Conservation (phyloP, 495 filamentous ascomycete species). For the Podospora pseudocomata region DNA sequence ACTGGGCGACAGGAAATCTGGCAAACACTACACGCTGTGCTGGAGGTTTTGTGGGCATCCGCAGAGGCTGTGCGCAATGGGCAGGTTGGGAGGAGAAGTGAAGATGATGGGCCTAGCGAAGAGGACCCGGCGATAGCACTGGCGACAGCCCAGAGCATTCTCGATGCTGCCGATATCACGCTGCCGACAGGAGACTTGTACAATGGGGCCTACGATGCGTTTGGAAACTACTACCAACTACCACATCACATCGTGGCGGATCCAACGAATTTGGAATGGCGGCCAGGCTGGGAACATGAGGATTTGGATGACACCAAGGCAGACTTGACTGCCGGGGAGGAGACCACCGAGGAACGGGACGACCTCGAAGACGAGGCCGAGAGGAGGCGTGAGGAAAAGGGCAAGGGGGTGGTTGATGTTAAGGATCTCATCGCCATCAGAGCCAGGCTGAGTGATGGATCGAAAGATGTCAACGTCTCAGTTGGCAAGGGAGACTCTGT, state of each 20-base stretch:
- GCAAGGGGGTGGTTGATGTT: constrained; percentile 48
- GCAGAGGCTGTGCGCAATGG: constrained; percentile 26
- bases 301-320: constrained; percentile 42
- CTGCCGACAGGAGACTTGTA: constrained; percentile 70
- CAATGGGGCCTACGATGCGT: constrained; percentile 73
- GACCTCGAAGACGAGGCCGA: constrained; percentile 44
- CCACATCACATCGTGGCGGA: constrained; percentile 74
- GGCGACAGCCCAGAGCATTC: constrained; percentile 69
- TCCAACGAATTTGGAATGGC: constrained; percentile 63
- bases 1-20: constrained; percentile 74
- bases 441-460: constrained; percentile 67
- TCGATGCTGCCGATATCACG: constrained; percentile 75
- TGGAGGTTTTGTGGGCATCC: constrained; percentile 58
- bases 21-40: constrained; percentile 63
- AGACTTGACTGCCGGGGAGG: constrained; percentile 46
- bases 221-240: constrained; percentile 70
- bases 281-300: constrained; percentile 30
- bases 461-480: constrained; percentile 59
- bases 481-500: constrained; percentile 62
- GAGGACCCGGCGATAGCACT: constrained; percentile 36
- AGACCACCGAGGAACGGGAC: constrained; percentile 38
- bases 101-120: constrained; percentile 23
- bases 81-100: constrained; percentile 22
- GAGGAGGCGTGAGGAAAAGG: constrained; percentile 63
- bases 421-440: constrained; percentile 57